These are phyloP conservation scores for Cladosporium sp. DNA, from an alignment of 2,329 filamentous ascomycete genomes.

Conservation along the genomic window DNA sequence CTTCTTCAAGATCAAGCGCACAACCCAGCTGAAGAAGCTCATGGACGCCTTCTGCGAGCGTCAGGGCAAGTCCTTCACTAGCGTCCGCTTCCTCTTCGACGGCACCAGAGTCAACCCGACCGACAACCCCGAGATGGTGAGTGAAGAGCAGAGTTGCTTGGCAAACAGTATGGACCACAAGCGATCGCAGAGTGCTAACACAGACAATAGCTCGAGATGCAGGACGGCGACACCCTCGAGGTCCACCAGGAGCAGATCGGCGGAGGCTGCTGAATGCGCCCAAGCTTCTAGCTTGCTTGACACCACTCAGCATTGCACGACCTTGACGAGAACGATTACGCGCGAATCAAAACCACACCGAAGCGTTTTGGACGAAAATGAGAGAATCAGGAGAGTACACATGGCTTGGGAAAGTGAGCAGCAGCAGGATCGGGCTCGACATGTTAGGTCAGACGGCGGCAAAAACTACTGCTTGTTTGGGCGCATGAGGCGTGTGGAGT, in stretches of 20 bases:
- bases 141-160: constrained; percentile 44
- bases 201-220: constrained; percentile 80
- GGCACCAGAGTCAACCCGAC: constrained; percentile 86
- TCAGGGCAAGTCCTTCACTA: constrained; percentile 81
- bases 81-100: constrained; percentile 93
- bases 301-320: constrained; percentile 11
- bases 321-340: constrained; percentile 16
- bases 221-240: constrained; percentile 91
- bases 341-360: constrained; percentile 1
- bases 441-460: background rate
- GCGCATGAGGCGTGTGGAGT: constrained; percentile 3
- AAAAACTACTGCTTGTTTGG: background rate
- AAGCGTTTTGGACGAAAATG: constrained; percentile 4
- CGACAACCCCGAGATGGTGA: constrained; percentile 89
- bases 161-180: background rate
- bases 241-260: constrained; percentile 99
- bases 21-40: constrained; percentile 92
- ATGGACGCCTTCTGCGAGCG: constrained; percentile 98
- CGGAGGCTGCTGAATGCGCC: constrained; percentile 47
- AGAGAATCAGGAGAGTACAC: background rate
- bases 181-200: constrained; percentile 6
- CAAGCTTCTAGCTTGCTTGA: background rate
- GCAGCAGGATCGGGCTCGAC: background rate
- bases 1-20: constrained; percentile 99
- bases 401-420: background rate